Conservation (phyloP, 2,329 filamentous ascomycete species). For the Claviceps citrina region DNA sequence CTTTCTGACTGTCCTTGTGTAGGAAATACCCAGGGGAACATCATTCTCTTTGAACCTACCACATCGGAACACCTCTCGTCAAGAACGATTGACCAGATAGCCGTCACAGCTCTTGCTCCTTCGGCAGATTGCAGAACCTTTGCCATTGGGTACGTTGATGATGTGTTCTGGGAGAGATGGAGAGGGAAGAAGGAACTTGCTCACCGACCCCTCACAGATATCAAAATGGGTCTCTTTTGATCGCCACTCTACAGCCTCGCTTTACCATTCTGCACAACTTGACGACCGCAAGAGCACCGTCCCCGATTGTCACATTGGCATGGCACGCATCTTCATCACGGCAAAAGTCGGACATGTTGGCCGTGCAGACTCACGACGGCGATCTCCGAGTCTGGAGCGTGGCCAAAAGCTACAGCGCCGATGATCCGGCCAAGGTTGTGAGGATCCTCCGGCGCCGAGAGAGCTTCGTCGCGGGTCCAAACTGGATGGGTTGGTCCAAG, state of each 20-base stretch:
- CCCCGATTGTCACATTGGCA: constrained; percentile 69
- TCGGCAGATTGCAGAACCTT: constrained; percentile 83
- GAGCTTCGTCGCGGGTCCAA: constrained; percentile 56
- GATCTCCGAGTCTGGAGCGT: constrained; percentile 95
- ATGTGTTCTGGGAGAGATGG: neutral
- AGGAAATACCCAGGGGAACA: constrained; percentile 87
- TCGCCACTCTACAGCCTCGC: constrained; percentile 75
- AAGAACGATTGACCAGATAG: constrained; percentile 78
- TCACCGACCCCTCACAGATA: constrained; percentile 42
- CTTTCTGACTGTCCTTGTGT: neutral
- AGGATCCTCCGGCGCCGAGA: constrained; percentile 71
- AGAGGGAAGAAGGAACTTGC: neutral
- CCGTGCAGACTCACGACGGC: constrained; percentile 79
- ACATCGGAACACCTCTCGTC: constrained; percentile 87
- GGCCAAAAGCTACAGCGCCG: constrained; percentile 57
- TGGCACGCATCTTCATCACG: constrained; percentile 96
- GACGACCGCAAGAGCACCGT: constrained; percentile 68
- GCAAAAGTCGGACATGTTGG: constrained; percentile 96
- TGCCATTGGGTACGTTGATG: constrained; percentile 66
- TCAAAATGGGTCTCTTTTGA: constrained; percentile 82
- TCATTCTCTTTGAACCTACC: constrained; percentile 85
- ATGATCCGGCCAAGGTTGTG: constrained; percentile 74
- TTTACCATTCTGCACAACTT: constrained; percentile 92
- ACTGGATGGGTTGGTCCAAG: constrained; percentile 98
- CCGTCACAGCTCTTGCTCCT: constrained; percentile 85